A percentile compares a stretch with the other conserved stretches of the same genome.
Evolutionary conservation across 2,329 filamentous ascomycete genomes (phyloP).

Genomic region (Trichoderma afroharzianum): DNA sequence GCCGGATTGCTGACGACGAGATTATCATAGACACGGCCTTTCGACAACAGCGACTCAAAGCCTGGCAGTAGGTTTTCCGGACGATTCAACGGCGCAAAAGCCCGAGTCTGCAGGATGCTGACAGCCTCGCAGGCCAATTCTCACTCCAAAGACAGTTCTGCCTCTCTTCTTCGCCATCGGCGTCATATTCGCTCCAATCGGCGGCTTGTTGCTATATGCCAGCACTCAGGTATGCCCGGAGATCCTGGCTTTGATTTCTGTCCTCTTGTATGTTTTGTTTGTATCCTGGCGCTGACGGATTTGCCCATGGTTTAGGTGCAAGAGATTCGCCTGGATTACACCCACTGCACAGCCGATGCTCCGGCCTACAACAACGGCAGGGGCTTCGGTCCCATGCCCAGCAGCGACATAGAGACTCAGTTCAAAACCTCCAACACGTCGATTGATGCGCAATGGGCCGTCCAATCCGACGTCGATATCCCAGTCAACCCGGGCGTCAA

Average conservation of each 20-base stretch:
- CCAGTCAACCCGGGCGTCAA: slow-evolving; percentile 37
- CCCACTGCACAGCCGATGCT: slow-evolving; percentile 63
- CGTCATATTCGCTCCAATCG: slow-evolving; percentile 89
- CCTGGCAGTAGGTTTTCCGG: slow-evolving; percentile 80
- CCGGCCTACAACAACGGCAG: slow-evolving; percentile 34
- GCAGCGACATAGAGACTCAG: slow-evolving; percentile 57
- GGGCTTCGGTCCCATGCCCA: slow-evolving; percentile 50
- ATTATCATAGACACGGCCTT: slow-evolving; percentile 78
- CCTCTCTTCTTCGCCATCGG: slow-evolving; percentile 89
- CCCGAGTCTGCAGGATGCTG: slow-evolving; percentile 30
- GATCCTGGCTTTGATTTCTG: background rate
- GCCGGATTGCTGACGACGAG: background rate
- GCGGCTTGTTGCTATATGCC: slow-evolving; percentile 79
- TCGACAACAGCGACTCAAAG: slow-evolving; percentile 92
- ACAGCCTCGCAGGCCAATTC: slow-evolving; percentile 66
- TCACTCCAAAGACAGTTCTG: slow-evolving; percentile 89
- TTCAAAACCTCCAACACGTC: slow-evolving; percentile 60
- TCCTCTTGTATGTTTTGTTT: background rate
- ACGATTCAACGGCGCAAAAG: background rate
- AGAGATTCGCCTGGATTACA: slow-evolving; percentile 89
- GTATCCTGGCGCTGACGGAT: slow-evolving; percentile 13
- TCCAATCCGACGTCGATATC: slow-evolving; percentile 38
- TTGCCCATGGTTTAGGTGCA: slow-evolving; percentile 59
- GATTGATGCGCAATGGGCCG: slow-evolving; percentile 42
- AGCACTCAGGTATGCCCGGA: slow-evolving; percentile 63